phyloP scores from a whole-genome alignment of 352 stramenopile species.

The Globisporangium splendens region DNA sequence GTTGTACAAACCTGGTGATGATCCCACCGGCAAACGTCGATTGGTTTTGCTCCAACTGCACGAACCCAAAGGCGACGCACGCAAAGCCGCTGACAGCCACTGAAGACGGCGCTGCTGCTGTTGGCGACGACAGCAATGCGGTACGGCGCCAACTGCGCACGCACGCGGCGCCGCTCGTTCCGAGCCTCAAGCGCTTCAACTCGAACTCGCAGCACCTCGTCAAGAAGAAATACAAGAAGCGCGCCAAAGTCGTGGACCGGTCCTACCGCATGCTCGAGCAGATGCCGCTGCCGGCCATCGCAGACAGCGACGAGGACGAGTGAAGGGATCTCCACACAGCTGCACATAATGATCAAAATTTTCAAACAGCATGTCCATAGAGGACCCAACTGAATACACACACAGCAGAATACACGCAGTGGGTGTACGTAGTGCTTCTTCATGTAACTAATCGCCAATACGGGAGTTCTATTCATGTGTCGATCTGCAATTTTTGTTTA shows the following conservation, averaged over 20 bases:
- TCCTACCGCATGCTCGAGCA: slow-evolving; percentile 67
- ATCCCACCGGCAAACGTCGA: slow-evolving; percentile 44
- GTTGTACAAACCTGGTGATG: slow-evolving; percentile 66
- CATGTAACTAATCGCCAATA: too few species aligned
- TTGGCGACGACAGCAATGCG: slow-evolving; percentile 8
- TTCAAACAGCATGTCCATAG: not conserved
- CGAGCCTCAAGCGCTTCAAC: slow-evolving; percentile 64
- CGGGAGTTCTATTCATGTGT: too few species aligned
- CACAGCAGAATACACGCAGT: not conserved
- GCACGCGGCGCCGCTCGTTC: slow-evolving; percentile 31
- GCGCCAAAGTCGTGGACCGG: slow-evolving; percentile 36
- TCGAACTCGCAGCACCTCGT: slow-evolving; percentile 18
- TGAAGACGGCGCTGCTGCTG: too few species aligned
- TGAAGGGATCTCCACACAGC: slow-evolving; percentile 5
- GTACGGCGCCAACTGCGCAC: slow-evolving; percentile 42
- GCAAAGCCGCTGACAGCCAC: slow-evolving; percentile 3
- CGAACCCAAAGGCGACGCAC: slow-evolving; percentile 28
- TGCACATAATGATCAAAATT: not conserved
- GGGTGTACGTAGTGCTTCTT: not conserved
- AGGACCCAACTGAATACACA: not conserved
- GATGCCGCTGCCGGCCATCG: slow-evolving; percentile 41
- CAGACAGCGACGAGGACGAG: slow-evolving; percentile 22
- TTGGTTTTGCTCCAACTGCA: slow-evolving; percentile 74
- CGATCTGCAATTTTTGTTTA: slow-evolving; percentile 19
- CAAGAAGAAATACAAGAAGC: slow-evolving; percentile 56